Base-by-base conservation (phyloP, 805 yeast species). In the Yamadazyma sp. region DNA sequence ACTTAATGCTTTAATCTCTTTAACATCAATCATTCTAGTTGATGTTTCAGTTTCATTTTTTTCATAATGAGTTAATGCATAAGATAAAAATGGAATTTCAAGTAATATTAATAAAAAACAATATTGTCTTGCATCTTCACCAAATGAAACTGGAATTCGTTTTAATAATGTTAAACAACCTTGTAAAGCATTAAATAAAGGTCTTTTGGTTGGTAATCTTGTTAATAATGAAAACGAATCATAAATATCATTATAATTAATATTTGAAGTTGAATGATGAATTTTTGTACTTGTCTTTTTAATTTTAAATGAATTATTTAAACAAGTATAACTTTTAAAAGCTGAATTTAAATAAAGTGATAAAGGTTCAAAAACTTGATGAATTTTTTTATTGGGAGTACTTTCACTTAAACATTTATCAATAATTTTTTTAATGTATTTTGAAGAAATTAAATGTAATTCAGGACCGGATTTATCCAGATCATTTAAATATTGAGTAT, bases 101-200 rank as follows among this genome's bases (percentile, higher is more conserved):
- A 82, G 56, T 9, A 86, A 58, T 3, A 86, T 75, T 12, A 86
- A 56, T 1, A 86, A 47, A 82, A 86, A 84, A 28, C 64, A 53
- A 19, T 79, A 53, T 14, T 74, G 65, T 1, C 57, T 45, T 0
- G 80, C 72, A 9, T 65, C 58, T 6, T 64, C 52, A 0, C 50
- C 51, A 5, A 67, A 62, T 1, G 80, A 36, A 0, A 56, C 78
- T 18, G 57, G 49, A 5, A 61, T 44, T 24, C 78, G 66, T 39
- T 72, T 76, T 15, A 86, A 56, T 2, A 80, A 60, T 5, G 68
- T 67, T 29, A 73, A 60, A 2, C 76, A 70, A 0, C 81, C 75
- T 4, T 62, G 47, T 13, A 86, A 53, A 23, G 87, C 65, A 32
- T 65, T 69, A 43, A 63, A 73, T 36, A 78, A 65, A 0, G 91